Percentiles rank a stretch among this genome's conserved stretches.
phyloP scores from a whole-genome alignment of 2,329 filamentous ascomycete genomes.

The Ophiostoma ips region DNA sequence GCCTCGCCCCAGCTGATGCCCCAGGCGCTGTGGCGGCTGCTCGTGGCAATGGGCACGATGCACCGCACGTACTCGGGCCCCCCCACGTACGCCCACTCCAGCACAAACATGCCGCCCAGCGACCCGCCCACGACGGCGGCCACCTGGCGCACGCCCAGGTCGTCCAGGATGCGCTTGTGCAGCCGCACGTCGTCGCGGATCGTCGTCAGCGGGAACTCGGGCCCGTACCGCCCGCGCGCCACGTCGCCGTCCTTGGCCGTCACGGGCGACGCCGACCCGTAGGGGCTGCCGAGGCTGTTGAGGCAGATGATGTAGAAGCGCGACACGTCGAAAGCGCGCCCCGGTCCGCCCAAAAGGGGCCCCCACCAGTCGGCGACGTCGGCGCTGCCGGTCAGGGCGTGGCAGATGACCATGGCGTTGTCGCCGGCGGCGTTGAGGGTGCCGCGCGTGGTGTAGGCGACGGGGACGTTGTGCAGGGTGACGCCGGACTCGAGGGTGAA shows the following conservation, averaged over 20 bases:
- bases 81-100: slow-evolving; percentile 86
- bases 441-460: slow-evolving; percentile 54
- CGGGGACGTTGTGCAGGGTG: slow-evolving; percentile 59
- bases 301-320: slow-evolving; percentile 78
- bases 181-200: slow-evolving; percentile 92
- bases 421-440: slow-evolving; percentile 43
- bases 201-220: slow-evolving; percentile 91
- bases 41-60: slow-evolving; percentile 74
- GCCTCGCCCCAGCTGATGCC: slow-evolving; percentile 85
- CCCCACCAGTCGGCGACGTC: slow-evolving; percentile 87
- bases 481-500: slow-evolving; percentile 91
- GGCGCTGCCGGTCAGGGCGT: slow-evolving; percentile 72
- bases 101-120: slow-evolving; percentile 79
- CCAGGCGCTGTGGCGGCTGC: slow-evolving; percentile 75
- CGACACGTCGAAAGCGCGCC: slow-evolving; percentile 66
- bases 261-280: slow-evolving; percentile 76
- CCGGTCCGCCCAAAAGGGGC: slow-evolving; percentile 62
- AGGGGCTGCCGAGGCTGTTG: slow-evolving; percentile 74
- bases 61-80: slow-evolving; percentile 61
- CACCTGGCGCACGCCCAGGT: slow-evolving; percentile 64
- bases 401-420: slow-evolving; percentile 66
- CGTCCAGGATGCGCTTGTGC: slow-evolving; percentile 67
- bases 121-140: slow-evolving; percentile 72
- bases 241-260: slow-evolving; percentile 75
- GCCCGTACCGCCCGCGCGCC: slow-evolving; percentile 67